Evolutionary conservation across 805 yeast genomes (phyloP).

Genomic region (Metschnikowia gelsemii): DNA sequence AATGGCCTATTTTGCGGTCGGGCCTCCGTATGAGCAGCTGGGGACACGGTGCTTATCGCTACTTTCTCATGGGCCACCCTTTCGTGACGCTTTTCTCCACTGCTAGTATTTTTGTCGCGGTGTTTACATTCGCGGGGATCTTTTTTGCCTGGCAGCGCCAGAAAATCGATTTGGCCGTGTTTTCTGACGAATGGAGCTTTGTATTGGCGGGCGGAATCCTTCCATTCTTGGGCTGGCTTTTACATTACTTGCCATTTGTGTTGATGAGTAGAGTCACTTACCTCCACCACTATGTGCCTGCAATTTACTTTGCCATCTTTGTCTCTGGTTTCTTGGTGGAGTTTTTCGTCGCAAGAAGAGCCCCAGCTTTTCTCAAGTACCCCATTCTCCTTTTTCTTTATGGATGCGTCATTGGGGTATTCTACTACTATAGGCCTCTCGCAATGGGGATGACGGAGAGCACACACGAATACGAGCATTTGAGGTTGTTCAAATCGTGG

Average conservation of each 20-base stretch:
- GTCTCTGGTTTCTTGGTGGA: slow-evolving; percentile 25
- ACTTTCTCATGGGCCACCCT: slow-evolving; percentile 65
- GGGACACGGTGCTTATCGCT: slow-evolving; percentile 57
- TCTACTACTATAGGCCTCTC: slow-evolving; percentile 18
- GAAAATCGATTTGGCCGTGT: slow-evolving; percentile 19
- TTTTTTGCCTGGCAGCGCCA: slow-evolving; percentile 37
- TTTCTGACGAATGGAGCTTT: slow-evolving; percentile 29
- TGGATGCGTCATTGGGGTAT: slow-evolving; percentile 15
- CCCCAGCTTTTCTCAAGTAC: slow-evolving; percentile 16
- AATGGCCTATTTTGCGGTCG: slow-evolving; percentile 79
- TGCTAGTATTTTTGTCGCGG: slow-evolving; percentile 23
- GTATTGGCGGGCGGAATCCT: slow-evolving; percentile 32
- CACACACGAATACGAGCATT: slow-evolving; percentile 7
- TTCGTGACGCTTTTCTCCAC: slow-evolving; percentile 65
- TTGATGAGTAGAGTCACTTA: slow-evolving; percentile 46
- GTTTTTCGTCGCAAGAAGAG: slow-evolving; percentile 20
- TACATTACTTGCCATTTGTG: slow-evolving; percentile 42
- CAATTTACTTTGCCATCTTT: slow-evolving; percentile 36
- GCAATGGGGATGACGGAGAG: slow-evolving; percentile 21
- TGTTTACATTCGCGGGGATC: slow-evolving; percentile 21
- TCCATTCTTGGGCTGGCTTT: slow-evolving; percentile 41
- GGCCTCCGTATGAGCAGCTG: slow-evolving; percentile 79
- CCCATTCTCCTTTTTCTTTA: slow-evolving; percentile 10
- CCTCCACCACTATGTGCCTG: slow-evolving; percentile 46
- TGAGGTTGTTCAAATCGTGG: slow-evolving; percentile 18